A percentile compares a stretch with the other conserved stretches of the same genome.
phyloP scores from a whole-genome alignment of 192 early-diverging fungal species.

The Lobosporangium transversale region DNA sequence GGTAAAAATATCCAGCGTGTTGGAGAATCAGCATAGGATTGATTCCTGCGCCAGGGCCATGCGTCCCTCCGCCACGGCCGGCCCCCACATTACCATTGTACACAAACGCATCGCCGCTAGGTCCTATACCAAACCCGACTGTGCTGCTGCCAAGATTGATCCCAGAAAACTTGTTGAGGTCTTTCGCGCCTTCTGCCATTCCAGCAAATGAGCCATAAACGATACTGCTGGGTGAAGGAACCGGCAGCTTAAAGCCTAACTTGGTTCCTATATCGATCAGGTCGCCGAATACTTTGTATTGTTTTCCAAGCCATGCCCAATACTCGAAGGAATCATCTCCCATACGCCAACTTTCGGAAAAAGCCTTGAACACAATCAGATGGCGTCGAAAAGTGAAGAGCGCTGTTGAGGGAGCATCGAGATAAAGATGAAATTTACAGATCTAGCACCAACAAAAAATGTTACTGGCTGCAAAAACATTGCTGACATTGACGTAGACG shows the following conservation, averaged over 20 bases:
- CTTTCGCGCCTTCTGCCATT: slow-evolving; percentile 30
- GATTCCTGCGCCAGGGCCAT: slow-evolving; percentile 43
- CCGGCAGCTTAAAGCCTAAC: slow-evolving; percentile 73
- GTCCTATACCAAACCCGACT: slow-evolving; percentile 48
- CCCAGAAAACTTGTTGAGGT: slow-evolving; percentile 48
- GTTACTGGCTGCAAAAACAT: no score
- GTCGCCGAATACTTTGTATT: slow-evolving; percentile 86
- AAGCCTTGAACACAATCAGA: slow-evolving; percentile 65
- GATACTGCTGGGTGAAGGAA: slow-evolving; percentile 60
- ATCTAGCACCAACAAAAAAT: no score
- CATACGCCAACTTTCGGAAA: slow-evolving; percentile 67
- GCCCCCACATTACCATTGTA: slow-evolving; percentile 43
- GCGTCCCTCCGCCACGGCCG: slow-evolving; percentile 44
- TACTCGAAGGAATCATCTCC: slow-evolving; percentile 86
- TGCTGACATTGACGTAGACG: no score
- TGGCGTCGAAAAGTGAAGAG: slow-evolving; percentile 78
- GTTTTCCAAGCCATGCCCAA: slow-evolving; percentile 86
- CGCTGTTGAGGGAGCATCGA: slow-evolving; percentile 73
- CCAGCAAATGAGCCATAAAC: slow-evolving; percentile 53
- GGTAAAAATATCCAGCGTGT: slow-evolving; percentile 89
- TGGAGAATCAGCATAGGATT: slow-evolving; percentile 79
- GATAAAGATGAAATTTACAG: slow-evolving; percentile 77
- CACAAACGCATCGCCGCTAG: slow-evolving; percentile 21
- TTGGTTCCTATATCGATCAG: slow-evolving; percentile 76
- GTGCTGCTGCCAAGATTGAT: slow-evolving; percentile 42